Evolutionary conservation across 2,329 filamentous ascomycete genomes (phyloP).

Genomic region (Akanthomyces muscarius): DNA sequence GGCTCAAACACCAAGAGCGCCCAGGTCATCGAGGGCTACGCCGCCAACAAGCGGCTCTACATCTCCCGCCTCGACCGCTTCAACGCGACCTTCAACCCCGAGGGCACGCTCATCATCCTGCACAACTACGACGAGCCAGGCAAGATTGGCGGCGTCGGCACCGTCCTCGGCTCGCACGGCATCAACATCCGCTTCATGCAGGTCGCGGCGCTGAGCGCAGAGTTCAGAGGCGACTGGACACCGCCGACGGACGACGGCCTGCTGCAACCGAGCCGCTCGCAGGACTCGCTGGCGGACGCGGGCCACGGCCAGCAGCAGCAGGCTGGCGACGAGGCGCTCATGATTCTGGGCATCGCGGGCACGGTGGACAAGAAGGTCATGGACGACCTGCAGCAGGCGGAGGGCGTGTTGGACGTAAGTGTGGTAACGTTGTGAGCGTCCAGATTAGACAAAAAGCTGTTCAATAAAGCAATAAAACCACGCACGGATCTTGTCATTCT

Average conservation of each 20-base stretch:
- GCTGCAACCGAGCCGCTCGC: constrained; percentile 25
- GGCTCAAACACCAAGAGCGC: constrained; percentile 22
- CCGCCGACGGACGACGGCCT: constrained; percentile 23
- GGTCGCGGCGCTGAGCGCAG: constrained; percentile 52
- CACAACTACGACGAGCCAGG: constrained; percentile 79
- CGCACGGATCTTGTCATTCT: too few relatives aligned
- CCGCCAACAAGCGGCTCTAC: constrained; percentile 58
- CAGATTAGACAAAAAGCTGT: neutral
- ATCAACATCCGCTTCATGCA: constrained; percentile 82
- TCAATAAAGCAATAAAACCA: neutral
- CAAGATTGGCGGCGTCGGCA: constrained; percentile 77
- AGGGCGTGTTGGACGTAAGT: constrained; percentile 54
- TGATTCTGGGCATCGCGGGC: constrained; percentile 74
- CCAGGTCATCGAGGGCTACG: constrained; percentile 61
- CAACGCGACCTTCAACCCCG: constrained; percentile 66
- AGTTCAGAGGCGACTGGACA: constrained; percentile 29
- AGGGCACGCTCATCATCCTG: constrained; percentile 71
- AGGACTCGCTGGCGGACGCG: constrained; percentile 29
- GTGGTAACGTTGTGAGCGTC: constrained; percentile 40
- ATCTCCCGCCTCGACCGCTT: constrained; percentile 73
- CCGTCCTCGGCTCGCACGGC: constrained; percentile 61
- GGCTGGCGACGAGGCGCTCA: constrained; percentile 61
- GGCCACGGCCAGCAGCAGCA: constrained; percentile 14
- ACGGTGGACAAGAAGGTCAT: constrained; percentile 56
- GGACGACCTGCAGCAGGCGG: constrained; percentile 43